These are phyloP conservation scores for Lantana camara DNA, from an alignment of 257 asterid genomes.

Conservation along the genomic window DNA sequence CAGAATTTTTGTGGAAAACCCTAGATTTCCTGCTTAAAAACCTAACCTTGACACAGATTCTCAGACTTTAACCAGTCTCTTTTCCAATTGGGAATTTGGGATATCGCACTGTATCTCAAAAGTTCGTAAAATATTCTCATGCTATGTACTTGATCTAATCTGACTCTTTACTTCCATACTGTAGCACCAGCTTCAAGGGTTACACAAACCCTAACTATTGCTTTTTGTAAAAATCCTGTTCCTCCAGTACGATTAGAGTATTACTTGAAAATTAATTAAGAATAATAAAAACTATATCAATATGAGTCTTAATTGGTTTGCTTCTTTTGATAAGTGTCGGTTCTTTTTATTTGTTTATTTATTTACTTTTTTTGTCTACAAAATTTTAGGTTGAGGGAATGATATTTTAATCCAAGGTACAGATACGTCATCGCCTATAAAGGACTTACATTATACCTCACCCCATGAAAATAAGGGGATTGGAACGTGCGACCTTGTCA, in stretches of 20 bases:
- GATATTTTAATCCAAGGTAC: too few relatives aligned
- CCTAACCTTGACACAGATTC: slow-evolving; percentile 27
- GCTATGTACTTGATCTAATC: slow-evolving; percentile 22
- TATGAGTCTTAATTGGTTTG: background rate
- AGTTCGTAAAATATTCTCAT: slow-evolving; percentile 22
- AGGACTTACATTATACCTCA: too few relatives aligned
- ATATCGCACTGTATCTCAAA: slow-evolving; percentile 15
- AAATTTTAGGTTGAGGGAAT: too few relatives aligned
- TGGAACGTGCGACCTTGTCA: too few relatives aligned
- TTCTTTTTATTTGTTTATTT: too few relatives aligned
- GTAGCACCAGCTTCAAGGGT: slow-evolving; percentile 20
- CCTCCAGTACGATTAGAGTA: background rate
- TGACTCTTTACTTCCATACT: background rate
- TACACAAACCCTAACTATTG: slow-evolving; percentile 30
- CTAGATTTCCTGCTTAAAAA: slow-evolving; percentile 37
- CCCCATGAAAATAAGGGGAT: too few relatives aligned
- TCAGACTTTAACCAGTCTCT: slow-evolving; percentile 2
- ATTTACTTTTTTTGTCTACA: too few relatives aligned
- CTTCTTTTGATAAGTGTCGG: background rate
- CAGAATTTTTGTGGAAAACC: slow-evolving; percentile 33
- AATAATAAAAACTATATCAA: background rate
- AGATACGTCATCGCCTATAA: too few relatives aligned
- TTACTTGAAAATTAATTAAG: background rate
- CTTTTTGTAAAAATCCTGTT: background rate
- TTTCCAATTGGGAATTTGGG: slow-evolving; percentile 33